Evolutionary conservation across 352 stramenopile species (phyloP).

Genomic region (Phytophthora litchii): DNA sequence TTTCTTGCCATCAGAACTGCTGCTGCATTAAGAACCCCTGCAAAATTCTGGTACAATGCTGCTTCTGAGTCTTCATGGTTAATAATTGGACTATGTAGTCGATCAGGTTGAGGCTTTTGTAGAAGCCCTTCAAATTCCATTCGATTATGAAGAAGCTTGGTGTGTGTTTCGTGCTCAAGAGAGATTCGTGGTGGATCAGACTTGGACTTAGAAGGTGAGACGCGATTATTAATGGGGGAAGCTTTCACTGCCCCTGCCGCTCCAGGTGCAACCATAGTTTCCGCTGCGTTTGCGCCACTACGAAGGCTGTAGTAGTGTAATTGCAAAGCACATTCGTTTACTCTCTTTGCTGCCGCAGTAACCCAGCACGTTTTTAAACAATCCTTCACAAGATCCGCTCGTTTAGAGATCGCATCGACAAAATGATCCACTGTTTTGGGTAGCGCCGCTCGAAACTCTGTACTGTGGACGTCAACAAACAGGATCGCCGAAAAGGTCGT

Average conservation of each 20-base stretch:
- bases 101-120: constrained; percentile 25
- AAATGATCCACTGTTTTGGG: constrained; percentile 89
- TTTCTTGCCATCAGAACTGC: constrained; percentile 92
- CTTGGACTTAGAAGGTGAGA: constrained; percentile 32
- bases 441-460: constrained; percentile 67
- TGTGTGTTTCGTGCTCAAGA: constrained; percentile 30
- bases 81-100: constrained; percentile 4
- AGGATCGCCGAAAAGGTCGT: constrained; percentile 73
- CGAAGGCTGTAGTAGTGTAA: constrained; percentile 35
- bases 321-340: constrained; percentile 69
- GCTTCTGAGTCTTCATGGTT: constrained; percentile 49
- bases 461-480: constrained; percentile 81
- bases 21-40: constrained; percentile 79
- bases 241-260: constrained; percentile 20
- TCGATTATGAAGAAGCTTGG: constrained; percentile 48
- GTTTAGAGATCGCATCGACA: constrained; percentile 76
- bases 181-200: constrained; percentile 5
- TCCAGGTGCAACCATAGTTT: constrained; percentile 27
- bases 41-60: constrained; percentile 55
- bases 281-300: constrained; percentile 14
- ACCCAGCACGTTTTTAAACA: constrained; percentile 87
- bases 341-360: constrained; percentile 63
- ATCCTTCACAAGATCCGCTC: constrained; percentile 86
- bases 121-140: constrained; percentile 61
- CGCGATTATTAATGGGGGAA: constrained; percentile 3